Conservation (phyloP, 2,329 filamentous ascomycete species). For the Penicillium sp. region DNA sequence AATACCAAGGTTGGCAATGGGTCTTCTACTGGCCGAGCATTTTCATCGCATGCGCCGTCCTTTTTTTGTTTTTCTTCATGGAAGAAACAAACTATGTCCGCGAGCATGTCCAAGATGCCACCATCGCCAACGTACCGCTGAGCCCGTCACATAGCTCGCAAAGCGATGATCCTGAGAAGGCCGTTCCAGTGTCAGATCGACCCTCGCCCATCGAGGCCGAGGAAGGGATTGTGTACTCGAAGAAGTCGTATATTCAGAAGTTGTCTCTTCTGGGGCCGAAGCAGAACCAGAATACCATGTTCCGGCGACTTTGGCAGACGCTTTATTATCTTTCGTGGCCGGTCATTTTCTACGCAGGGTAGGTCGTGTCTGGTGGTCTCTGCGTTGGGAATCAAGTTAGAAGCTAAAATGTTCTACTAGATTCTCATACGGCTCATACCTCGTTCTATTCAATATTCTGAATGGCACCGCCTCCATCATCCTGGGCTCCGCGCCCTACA, state of each 20-base stretch:
- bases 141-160: constrained; percentile 12
- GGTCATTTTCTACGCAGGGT: constrained; percentile 43
- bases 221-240: constrained; percentile 24
- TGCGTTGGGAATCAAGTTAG: not conserved
- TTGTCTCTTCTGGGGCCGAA: constrained; percentile 32
- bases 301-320: constrained; percentile 34
- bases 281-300: constrained; percentile 35
- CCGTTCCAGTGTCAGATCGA: constrained; percentile 1
- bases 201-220: constrained; percentile 18
- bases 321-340: constrained; percentile 42
- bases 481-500: constrained; percentile 37
- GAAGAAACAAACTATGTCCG: constrained; percentile 57
- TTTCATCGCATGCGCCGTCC: constrained; percentile 47
- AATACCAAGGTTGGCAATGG: constrained; percentile 51
- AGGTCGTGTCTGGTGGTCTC: not conserved
- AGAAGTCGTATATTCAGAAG: constrained; percentile 38
- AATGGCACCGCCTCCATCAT: constrained; percentile 44
- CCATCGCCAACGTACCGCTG: constrained; percentile 4
- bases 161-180: constrained; percentile 24
- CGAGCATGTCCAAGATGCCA: constrained; percentile 15
- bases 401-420: constrained; percentile 21
- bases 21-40: constrained; percentile 56
- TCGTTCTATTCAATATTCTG: constrained; percentile 44
- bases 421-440: constrained; percentile 43
- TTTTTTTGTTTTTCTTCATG: constrained; percentile 57